Conservation (phyloP, 805 yeast genomes). For the Candida bentonensis region DNA sequence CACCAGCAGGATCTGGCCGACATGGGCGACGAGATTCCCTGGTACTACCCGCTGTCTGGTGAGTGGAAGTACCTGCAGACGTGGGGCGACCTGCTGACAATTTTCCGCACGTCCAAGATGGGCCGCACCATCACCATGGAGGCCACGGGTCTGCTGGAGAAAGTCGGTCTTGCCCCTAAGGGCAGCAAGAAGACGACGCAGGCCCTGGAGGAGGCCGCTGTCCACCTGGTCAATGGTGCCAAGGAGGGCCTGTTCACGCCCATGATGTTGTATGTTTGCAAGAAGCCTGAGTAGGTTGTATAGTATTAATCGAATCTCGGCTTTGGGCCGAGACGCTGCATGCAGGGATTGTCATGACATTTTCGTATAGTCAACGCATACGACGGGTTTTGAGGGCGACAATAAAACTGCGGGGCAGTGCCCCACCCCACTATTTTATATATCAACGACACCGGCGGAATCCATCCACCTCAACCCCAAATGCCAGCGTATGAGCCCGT, state of each 20-base stretch:
- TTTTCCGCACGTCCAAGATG: slow-evolving; percentile 71
- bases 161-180: slow-evolving; percentile 76
- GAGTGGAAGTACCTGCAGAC: slow-evolving; percentile 81
- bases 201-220: slow-evolving; percentile 95
- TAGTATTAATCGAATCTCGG: too few relatives aligned
- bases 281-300: slow-evolving; percentile 46
- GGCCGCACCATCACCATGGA: slow-evolving; percentile 82
- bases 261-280: slow-evolving; percentile 86
- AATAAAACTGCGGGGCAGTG: too few relatives aligned
- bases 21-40: slow-evolving; percentile 70
- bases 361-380: too few relatives aligned
- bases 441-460: too few relatives aligned
- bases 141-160: slow-evolving; percentile 71
- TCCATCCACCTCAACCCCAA: too few relatives aligned
- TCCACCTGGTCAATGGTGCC: slow-evolving; percentile 90
- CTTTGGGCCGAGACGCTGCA: too few relatives aligned
- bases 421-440: too few relatives aligned
- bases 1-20: slow-evolving; percentile 75
- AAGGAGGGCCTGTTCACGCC: slow-evolving; percentile 83
- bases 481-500: neutral
- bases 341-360: too few relatives aligned
- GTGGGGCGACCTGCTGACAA: slow-evolving; percentile 62
- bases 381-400: too few relatives aligned
- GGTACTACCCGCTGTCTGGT: slow-evolving; percentile 96
- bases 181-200: slow-evolving; percentile 81